Percentiles rank a stretch among this genome's conserved stretches.
These are phyloP conservation scores for Nephelium lappaceum DNA, from an alignment of 345 rosid species.

Conservation along the genomic window DNA sequence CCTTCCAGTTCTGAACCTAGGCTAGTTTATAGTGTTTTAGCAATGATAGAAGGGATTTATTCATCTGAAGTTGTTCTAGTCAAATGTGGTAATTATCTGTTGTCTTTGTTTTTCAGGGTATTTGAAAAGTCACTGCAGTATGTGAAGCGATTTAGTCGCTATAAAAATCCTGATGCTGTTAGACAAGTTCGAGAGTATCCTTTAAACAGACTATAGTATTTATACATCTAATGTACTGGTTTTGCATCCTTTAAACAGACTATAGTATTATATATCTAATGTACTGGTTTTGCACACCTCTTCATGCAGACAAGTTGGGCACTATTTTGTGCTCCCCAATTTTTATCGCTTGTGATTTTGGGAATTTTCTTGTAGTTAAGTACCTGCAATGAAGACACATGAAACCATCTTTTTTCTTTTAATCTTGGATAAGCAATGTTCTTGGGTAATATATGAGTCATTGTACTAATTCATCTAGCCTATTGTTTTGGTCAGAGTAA, in stretches of 20 bases:
- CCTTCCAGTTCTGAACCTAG: not conserved
- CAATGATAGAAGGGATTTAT: no score
- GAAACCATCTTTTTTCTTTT: no score
- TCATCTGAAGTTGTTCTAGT: not conserved
- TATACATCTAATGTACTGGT: not conserved
- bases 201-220: slow-evolving; percentile 12
- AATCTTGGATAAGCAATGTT: not conserved
- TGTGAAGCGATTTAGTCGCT: slow-evolving; percentile 97
- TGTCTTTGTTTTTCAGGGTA: slow-evolving; percentile 51
- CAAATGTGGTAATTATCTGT: slow-evolving; percentile 7
- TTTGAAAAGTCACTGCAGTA: slow-evolving; percentile 98
- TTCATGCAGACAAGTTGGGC: not conserved
- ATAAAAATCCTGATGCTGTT: slow-evolving; percentile 97
- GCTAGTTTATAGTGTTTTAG: not conserved
- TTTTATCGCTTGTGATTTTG: no score
- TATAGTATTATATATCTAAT: not conserved
- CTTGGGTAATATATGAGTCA: not conserved
- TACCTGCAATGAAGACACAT: not conserved
- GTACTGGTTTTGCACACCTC: not conserved
- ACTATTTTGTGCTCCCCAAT: not conserved
- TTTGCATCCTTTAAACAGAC: slow-evolving; percentile 40
- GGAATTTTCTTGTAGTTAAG: not conserved
- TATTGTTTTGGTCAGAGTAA: not conserved
- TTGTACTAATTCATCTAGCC: not conserved
- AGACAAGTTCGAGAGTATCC: slow-evolving; percentile 99